These are phyloP conservation scores for Tolypocladium nubicola DNA, from an alignment of 2,329 filamentous ascomycete species.

Conservation along the genomic window DNA sequence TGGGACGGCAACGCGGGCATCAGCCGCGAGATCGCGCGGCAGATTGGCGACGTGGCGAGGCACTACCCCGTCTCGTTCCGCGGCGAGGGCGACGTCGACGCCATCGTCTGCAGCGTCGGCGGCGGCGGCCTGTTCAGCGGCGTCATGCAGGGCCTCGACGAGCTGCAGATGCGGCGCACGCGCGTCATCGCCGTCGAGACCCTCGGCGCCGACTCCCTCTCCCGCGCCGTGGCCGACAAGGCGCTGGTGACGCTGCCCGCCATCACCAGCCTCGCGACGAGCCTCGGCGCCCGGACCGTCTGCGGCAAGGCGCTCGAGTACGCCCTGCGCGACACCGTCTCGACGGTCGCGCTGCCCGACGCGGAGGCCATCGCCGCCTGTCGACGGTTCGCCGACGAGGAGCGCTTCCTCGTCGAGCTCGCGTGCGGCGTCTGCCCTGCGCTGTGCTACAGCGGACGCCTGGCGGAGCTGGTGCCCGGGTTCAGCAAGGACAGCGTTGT, in stretches of 20 bases:
- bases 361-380: conserved; percentile 15
- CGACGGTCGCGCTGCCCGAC: conserved; percentile 15
- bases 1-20: conserved; percentile 54
- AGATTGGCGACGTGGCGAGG: conserved; percentile 17
- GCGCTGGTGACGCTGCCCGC: conserved; percentile 49
- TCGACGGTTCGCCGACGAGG: conserved; percentile 16
- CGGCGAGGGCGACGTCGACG: conserved; percentile 46
- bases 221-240: conserved; percentile 41
- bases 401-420: conserved; percentile 18
- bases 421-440: conserved; percentile 18
- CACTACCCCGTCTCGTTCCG: conserved; percentile 6
- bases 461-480: conserved; percentile 11
- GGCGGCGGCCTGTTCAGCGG: conserved; percentile 76
- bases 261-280: conserved; percentile 64
- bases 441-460: conserved; percentile 13
- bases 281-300: conserved; percentile 58
- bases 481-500: conserved; percentile 14
- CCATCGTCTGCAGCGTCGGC: conserved; percentile 64
- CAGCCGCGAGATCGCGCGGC: conserved; percentile 32
- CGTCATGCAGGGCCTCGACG: conserved; percentile 50
- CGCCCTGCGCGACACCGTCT: conserved; percentile 13
- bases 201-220: conserved; percentile 55
- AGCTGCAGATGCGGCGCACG: conserved; percentile 17
- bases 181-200: conserved; percentile 63
- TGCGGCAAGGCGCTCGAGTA: conserved; percentile 33